phyloP scores from a whole-genome alignment of 805 yeast genomes.

The Ogataea haglerorum region DNA sequence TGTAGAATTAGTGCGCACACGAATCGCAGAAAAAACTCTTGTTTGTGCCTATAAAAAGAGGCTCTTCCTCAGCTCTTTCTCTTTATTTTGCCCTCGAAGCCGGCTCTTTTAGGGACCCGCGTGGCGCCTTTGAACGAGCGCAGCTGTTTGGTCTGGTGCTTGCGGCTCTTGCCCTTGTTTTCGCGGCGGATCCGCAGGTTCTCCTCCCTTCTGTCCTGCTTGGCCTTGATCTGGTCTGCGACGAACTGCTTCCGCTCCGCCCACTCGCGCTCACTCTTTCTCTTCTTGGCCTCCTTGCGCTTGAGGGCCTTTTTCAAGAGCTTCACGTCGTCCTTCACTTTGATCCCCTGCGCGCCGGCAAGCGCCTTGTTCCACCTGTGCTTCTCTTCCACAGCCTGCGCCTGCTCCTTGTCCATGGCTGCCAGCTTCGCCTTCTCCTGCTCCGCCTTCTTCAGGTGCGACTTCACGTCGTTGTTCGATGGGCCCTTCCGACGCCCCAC shows the following conservation, averaged over 20 bases:
- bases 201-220: constrained; percentile 86
- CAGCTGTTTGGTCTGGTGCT: constrained; percentile 64
- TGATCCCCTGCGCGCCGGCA: constrained; percentile 83
- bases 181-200: constrained; percentile 83
- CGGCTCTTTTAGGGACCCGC: constrained; percentile 59
- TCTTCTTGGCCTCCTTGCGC: constrained; percentile 76
- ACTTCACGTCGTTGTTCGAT: constrained; percentile 75
- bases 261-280: constrained; percentile 91
- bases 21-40: background rate
- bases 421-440: constrained; percentile 64
- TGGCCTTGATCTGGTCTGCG: constrained; percentile 66
- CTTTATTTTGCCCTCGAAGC: constrained; percentile 70
- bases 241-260: constrained; percentile 81
- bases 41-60: background rate
- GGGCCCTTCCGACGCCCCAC: constrained; percentile 75
- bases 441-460: constrained; percentile 75
- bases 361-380: constrained; percentile 82
- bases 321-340: constrained; percentile 85
- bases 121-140: constrained; percentile 59
- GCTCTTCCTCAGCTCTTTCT: constrained; percentile 3
- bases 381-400: constrained; percentile 60
- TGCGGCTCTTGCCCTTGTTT: constrained; percentile 76
- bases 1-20: constrained; percentile 2
- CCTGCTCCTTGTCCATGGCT: constrained; percentile 56
- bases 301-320: constrained; percentile 81